Evolutionary conservation across 352 stramenopile species (phyloP), one percentile per base, ranked within the genome.

Genomic region (Phytophthora ohioensis): DNA sequence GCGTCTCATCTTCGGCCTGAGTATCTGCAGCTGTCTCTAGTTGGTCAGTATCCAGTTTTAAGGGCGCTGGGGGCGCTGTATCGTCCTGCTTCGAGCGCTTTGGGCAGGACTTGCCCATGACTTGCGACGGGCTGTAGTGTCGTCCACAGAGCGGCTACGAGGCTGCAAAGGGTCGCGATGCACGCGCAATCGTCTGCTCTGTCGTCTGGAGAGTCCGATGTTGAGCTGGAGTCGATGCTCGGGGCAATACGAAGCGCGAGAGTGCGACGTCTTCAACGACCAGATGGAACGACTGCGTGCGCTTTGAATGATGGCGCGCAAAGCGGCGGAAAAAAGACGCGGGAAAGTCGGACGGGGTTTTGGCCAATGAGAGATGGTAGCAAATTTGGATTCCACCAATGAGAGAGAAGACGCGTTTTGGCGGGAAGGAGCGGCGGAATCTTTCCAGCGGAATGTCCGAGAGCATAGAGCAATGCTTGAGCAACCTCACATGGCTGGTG

Each of bases 231-330:
- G 2, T 46, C 0, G 30, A 30, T 46, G 30, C 12, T 47, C 6
- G 48, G 52, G 36, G 45, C 32, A 32, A 34, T 8, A 39, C 21
- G 32, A 49, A 49, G 48, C 57, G 34, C 17, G n/a, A 27, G 31
- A 42, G 32, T 36, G 49, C 43, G 34, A 54, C 59, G 49, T 31
- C 11, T 31, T 21, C 30, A 30, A 46, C 31, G 39, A 59, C 36
- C 36, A 59, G 52, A 39, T 57, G 49, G 27, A 27, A 27, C 21
- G 21, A 27, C 21, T 27, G 21, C 11, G 55, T 41, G 48, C 27
- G 51, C 45, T 61, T 73, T 63, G 43, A 70, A 69, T 63, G 59
- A 62, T 76, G 65, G 60, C 58, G 65, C 64, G 56, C 32, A 55
- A 45, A 27, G 36, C 15, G 34, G 13, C 21, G 47, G 39, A 36